phyloP scores from a whole-genome alignment of 225 moss, liverwort and hornwort species.

The Sphagnum tenellum region DNA sequence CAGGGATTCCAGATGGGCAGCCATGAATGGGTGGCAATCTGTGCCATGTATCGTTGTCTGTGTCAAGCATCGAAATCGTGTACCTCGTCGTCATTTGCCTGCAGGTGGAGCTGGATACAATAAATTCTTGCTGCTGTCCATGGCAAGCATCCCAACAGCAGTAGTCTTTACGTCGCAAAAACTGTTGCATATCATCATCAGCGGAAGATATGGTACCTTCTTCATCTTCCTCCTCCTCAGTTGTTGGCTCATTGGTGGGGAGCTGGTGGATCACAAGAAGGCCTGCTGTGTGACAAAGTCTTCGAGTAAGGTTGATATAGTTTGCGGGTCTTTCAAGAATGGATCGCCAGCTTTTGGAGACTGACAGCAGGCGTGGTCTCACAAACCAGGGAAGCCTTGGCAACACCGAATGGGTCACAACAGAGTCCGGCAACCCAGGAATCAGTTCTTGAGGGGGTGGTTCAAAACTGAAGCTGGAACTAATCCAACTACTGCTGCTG shows the following conservation, averaged over 20 bases:
- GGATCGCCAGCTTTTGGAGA: slow-evolving; percentile 31
- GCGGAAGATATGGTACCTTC: slow-evolving; percentile 18
- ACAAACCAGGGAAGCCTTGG: slow-evolving; percentile 37
- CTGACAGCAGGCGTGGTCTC: slow-evolving; percentile 11
- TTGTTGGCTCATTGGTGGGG: not conserved
- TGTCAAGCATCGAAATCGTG: slow-evolving; percentile 24
- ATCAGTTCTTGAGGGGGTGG: slow-evolving; percentile 23
- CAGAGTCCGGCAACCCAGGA: slow-evolving; percentile 26
- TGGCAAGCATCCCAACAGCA: too few species aligned
- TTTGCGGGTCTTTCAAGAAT: slow-evolving; percentile 6
- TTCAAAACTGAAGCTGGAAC: too few species aligned
- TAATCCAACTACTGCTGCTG: too few species aligned
- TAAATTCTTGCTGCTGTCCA: too few species aligned
- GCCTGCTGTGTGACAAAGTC: slow-evolving; percentile 11
- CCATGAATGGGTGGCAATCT: slow-evolving; percentile 20
- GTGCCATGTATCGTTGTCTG: slow-evolving; percentile 19
- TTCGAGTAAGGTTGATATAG: slow-evolving; percentile 14
- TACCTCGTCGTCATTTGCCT: slow-evolving; percentile 22
- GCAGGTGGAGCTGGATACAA: not conserved
- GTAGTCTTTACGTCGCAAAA: too few species aligned
- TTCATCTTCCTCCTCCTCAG: too few species aligned
- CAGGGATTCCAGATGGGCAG: slow-evolving; percentile 18
- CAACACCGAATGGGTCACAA: slow-evolving; percentile 25
- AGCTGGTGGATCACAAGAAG: slow-evolving; percentile 28
- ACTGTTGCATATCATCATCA: slow-evolving; percentile 25